These are phyloP conservation scores for Cystobasidiaceae sp. DNA, from an alignment of 1,284 basidiomycete genomes.

Conservation along the genomic window DNA sequence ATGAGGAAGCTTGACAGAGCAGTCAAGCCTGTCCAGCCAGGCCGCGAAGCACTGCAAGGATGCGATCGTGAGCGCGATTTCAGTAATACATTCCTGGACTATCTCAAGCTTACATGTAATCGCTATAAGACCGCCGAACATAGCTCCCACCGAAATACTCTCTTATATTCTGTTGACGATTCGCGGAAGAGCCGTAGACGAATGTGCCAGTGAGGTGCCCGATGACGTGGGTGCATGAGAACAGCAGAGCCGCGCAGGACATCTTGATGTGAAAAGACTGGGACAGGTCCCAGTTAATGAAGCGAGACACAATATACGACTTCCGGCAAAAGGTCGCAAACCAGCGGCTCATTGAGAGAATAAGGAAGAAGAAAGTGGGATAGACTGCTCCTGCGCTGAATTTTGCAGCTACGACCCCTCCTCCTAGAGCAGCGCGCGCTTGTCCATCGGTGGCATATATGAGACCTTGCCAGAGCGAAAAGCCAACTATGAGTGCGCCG, in stretches of 20 bases:
- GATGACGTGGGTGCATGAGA: not conserved
- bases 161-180: not conserved
- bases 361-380: constrained; percentile 21
- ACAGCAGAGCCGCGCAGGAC: not conserved
- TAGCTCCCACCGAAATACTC: not conserved
- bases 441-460: not conserved
- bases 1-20: constrained; percentile 10
- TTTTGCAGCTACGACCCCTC: constrained; percentile 7
- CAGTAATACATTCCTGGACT: not conserved
- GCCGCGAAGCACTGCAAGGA: not conserved
- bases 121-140: not conserved
- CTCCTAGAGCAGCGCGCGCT: not conserved
- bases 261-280: constrained; percentile 23
- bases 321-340: constrained; percentile 16
- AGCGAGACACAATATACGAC: constrained; percentile 14
- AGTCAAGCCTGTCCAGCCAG: constrained; percentile 24
- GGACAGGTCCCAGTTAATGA: constrained; percentile 19
- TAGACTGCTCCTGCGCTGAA: constrained; percentile 11
- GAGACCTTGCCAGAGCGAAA: constrained; percentile 5
- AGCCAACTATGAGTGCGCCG: not conserved
- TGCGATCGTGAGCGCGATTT: not conserved
- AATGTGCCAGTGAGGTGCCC: constrained; percentile 16
- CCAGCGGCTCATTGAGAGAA: constrained; percentile 18
- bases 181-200: not conserved
- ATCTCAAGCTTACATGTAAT: not conserved